These are phyloP conservation scores for Neurospora hispaniola DNA, from an alignment of 495 filamentous ascomycete genomes.

Conservation along the genomic window DNA sequence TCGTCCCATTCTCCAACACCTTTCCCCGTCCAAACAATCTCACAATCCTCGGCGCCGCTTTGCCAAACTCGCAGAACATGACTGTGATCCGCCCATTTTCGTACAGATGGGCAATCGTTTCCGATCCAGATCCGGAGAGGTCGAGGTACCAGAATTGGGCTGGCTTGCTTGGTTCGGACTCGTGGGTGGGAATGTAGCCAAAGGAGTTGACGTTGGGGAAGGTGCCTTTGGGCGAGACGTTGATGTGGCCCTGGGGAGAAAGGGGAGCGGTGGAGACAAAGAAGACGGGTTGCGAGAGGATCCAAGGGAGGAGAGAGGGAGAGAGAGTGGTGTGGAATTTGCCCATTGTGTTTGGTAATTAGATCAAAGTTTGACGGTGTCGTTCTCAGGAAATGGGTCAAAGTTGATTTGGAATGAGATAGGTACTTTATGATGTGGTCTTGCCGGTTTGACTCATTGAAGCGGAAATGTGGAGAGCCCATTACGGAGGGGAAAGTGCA, in stretches of 20 bases:
- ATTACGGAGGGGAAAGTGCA: background rate
- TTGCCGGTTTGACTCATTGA: no score
- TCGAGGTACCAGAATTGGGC: conserved; percentile 57
- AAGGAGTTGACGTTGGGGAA: conserved; percentile 34
- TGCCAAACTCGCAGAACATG: conserved; percentile 57
- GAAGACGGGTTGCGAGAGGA: conserved; percentile 52
- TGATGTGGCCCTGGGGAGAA: conserved; percentile 44
- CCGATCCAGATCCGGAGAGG: conserved; percentile 56
- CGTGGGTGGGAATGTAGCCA: conserved; percentile 32
- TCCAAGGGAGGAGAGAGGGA: conserved; percentile 44
- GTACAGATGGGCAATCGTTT: conserved; percentile 63
- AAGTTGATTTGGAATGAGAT: no score
- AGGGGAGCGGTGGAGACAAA: conserved; percentile 59
- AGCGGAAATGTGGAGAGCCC: background rate
- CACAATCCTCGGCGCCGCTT: conserved; percentile 47
- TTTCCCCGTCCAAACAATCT: conserved; percentile 58
- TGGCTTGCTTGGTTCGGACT: conserved; percentile 12
- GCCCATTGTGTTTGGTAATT: conserved; percentile 34
- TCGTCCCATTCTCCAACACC: conserved; percentile 48
- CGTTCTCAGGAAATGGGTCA: no score
- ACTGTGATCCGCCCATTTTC: conserved; percentile 67
- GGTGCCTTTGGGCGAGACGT: conserved; percentile 62
- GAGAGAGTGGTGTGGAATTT: conserved; percentile 53
- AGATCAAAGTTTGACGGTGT: no score
- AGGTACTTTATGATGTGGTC: no score